These are phyloP conservation scores for Solanum clarkiae DNA, from an alignment of 257 asterid species.

Conservation along the genomic window DNA sequence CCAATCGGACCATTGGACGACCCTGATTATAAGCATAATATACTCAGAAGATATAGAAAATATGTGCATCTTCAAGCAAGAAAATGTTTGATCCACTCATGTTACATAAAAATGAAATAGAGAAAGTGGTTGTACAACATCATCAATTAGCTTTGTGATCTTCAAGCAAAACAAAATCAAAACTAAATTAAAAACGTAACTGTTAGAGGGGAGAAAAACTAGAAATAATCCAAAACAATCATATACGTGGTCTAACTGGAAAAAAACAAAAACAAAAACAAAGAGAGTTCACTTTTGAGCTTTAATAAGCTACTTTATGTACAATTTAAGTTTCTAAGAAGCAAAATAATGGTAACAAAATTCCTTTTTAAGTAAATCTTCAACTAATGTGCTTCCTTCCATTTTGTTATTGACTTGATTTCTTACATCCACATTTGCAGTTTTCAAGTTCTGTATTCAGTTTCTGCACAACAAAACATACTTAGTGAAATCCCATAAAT, in stretches of 20 bases:
- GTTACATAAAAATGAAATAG: not conserved
- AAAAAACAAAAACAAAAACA: not conserved
- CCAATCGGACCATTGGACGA: no score
- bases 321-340: not conserved
- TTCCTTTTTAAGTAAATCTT: not conserved
- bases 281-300: not conserved
- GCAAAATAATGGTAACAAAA: not conserved
- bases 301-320: not conserved
- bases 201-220: not conserved
- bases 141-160: not conserved
- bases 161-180: not conserved
- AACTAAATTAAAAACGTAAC: not conserved
- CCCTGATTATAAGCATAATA: no score
- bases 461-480: slow-evolving; percentile 22
- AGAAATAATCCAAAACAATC: not conserved
- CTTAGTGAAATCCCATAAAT: no score
- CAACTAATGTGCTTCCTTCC: not conserved
- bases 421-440: slow-evolving; percentile 75
- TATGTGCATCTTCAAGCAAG: not conserved
- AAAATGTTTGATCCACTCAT: not conserved
- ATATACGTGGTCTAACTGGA: not conserved
- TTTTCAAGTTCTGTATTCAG: slow-evolving; percentile 52
- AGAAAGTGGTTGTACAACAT: not conserved
- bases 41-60: no score
- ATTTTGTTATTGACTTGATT: slow-evolving; percentile 4